phyloP scores from a whole-genome alignment of 23 red algal species.

The Gracilaria domingensis region DNA sequence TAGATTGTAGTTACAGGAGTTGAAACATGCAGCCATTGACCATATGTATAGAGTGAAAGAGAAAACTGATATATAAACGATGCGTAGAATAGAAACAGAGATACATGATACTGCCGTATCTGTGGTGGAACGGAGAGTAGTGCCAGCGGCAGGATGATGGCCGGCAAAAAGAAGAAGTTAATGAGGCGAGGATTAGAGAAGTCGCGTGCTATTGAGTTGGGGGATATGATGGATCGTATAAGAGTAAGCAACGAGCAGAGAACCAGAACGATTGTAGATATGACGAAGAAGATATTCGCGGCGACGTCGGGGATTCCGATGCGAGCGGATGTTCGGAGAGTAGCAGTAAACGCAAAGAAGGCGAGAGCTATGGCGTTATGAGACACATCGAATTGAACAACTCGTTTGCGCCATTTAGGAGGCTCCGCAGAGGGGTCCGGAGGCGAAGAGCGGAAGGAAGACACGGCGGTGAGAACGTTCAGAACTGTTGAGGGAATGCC shows the following conservation, averaged over 20 bases:
- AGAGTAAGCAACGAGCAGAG: not conserved
- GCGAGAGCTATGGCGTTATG: slow-evolving; percentile 32
- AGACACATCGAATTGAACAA: slow-evolving; percentile 36
- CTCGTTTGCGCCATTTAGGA: not conserved
- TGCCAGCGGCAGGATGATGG: not conserved
- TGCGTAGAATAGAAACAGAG: not conserved
- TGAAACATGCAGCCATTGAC: slow-evolving; percentile 37
- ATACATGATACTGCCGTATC: not conserved
- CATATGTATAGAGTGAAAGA: slow-evolving; percentile 6
- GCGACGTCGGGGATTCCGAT: not conserved
- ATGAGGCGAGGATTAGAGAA: slow-evolving; percentile 25
- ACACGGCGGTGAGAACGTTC: not conserved
- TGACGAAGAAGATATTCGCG: not conserved
- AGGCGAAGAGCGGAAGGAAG: not conserved
- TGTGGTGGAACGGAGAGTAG: not conserved
- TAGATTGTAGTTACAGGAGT: not conserved
- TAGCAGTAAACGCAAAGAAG: slow-evolving; percentile 31
- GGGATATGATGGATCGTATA: not conserved
- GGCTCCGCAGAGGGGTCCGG: not conserved
- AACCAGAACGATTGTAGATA: not conserved
- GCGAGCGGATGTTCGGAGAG: not conserved
- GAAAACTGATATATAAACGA: slow-evolving; percentile 12
- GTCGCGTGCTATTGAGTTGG: not conserved
- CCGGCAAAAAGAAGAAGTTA: slow-evolving; percentile 48
- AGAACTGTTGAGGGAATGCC: not conserved